These are phyloP conservation scores for Apocynum venetum DNA, from an alignment of 257 asterid species.

Conservation along the genomic window DNA sequence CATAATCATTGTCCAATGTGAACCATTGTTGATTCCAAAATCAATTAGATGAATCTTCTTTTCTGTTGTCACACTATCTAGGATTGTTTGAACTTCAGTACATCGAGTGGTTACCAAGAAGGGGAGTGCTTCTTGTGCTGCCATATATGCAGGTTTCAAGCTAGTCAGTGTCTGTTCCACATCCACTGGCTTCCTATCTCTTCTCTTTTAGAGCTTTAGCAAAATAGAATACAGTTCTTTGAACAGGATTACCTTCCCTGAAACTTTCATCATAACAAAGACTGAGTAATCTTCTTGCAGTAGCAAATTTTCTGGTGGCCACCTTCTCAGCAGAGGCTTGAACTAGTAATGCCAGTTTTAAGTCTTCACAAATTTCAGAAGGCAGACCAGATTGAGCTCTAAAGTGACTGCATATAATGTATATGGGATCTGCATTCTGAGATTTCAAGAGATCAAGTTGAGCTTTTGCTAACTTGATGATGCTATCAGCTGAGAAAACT, in stretches of 20 bases:
- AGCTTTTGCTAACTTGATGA: conserved; percentile 19
- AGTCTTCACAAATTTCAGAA: conserved; percentile 25
- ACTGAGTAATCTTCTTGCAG: conserved; percentile 25
- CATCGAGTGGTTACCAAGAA: conserved; percentile 38
- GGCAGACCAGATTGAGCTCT: conserved; percentile 19
- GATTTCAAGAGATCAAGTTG: conserved; percentile 1
- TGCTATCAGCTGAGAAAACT: conserved; percentile 3
- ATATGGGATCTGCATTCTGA: not conserved
- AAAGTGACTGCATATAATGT: not conserved
- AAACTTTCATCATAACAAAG: conserved; percentile 23
- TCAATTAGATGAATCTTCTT: too few species aligned
- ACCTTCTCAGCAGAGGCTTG: conserved; percentile 49
- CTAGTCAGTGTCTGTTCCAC: conserved; percentile 3
- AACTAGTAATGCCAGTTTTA: conserved; percentile 36
- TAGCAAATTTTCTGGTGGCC: conserved; percentile 25
- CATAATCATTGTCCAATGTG: conserved; percentile 48
- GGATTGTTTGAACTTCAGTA: conserved; percentile 15
- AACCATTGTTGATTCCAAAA: conserved; percentile 31
- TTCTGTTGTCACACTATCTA: too few species aligned
- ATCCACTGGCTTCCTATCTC: conserved; percentile 5
- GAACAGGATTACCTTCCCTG: conserved; percentile 27
- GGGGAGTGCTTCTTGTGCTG: conserved; percentile 40
- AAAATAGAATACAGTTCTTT: conserved; percentile 32
- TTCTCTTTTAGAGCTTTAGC: conserved; percentile 24
- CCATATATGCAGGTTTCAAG: conserved; percentile 13